Base-by-base conservation (phyloP, 768 basidiomycete species). In the Suillus decipiens region DNA sequence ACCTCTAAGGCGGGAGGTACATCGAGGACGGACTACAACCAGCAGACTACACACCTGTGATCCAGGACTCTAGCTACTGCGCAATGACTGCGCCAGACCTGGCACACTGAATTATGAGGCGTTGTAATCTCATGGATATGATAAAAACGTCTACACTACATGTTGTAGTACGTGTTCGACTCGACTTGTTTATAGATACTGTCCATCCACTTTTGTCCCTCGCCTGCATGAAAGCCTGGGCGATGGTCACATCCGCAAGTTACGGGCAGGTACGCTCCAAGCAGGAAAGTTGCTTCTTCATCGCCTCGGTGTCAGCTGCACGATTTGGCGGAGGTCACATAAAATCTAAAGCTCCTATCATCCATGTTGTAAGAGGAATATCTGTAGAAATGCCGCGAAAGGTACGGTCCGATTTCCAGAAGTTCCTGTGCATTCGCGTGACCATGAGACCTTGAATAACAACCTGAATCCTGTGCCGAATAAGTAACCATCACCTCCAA, bases 101-200 rank as follows among this genome's bases (percentile, higher is more conserved):
- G 45, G 45, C 14, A 24, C 10, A 43, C 10, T 45, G 43, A 45
- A 80, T 70, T 48, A 69, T 72, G 42, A 84, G 81, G 83, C 80
- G 83, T 0, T 77, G 78, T 64, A 79, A 76, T 45, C 78, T 75
- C 24, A 77, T 86, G 36, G 64, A 65, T 24, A 73, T 85, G 8
- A 70, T 78, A 24, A 2, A 73, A 72, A 56, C 73, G 79, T 59
- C 74, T 81, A 54, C 82, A 84, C 84, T 37, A 48, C 14, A 48
- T 48, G 22, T 22, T 12, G 11, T 24, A 48, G 45, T 45, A 45
- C 43, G 9, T 47, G 45, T 47, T 47, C 22, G 24, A 28, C 28
- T 48, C 24, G 14, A 48, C 12, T 48, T 24, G 22, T 24, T 14
- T 24, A 14, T 48, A 24, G 48, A 28, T 15, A 24, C 1, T 28